Conservation (phyloP, 1,284 basidiomycete species). For the Entoloma clypeatum region DNA sequence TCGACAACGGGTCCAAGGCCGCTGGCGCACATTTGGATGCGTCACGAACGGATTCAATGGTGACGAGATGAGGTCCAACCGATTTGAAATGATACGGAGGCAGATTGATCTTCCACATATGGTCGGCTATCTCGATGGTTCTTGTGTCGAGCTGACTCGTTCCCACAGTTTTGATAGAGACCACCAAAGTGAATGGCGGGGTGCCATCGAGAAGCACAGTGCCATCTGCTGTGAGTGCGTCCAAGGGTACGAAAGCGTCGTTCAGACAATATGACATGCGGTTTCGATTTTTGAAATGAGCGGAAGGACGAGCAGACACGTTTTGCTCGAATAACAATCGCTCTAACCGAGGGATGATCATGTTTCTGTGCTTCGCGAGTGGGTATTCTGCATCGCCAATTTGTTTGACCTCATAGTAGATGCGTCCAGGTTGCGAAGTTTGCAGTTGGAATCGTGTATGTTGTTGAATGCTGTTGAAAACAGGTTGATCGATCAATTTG, state of each 20-base stretch:
- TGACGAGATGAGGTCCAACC: conserved; percentile 78
- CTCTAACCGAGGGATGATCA: conserved; percentile 58
- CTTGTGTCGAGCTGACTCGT: conserved; percentile 60
- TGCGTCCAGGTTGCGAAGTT: conserved; percentile 74
- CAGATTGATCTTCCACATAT: conserved; percentile 74
- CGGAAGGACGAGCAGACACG: conserved; percentile 73
- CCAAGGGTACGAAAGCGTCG: conserved; percentile 57
- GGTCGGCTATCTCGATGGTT: conserved; percentile 54
- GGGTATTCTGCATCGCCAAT: conserved; percentile 89
- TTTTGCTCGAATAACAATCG: conserved; percentile 80
- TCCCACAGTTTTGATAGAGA: conserved; percentile 75
- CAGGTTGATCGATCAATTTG: conserved; percentile 64
- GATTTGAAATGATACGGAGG: conserved; percentile 71
- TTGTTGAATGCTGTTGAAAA: conserved; percentile 83
- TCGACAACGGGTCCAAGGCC: conserved; percentile 57
- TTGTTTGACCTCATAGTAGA: conserved; percentile 86
- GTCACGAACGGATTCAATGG: conserved; percentile 74
- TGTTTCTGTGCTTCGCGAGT: conserved; percentile 55
- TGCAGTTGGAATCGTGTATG: conserved; percentile 82
- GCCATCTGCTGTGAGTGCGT: conserved; percentile 53
- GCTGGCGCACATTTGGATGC: conserved; percentile 77
- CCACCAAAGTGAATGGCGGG: conserved; percentile 81
- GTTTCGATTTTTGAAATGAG: conserved; percentile 65
- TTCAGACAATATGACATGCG: conserved; percentile 75
- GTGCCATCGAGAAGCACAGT: conserved; percentile 67